Conservation (phyloP, 139 green algal species). For the Auxenochlorella protothecoides region DNA sequence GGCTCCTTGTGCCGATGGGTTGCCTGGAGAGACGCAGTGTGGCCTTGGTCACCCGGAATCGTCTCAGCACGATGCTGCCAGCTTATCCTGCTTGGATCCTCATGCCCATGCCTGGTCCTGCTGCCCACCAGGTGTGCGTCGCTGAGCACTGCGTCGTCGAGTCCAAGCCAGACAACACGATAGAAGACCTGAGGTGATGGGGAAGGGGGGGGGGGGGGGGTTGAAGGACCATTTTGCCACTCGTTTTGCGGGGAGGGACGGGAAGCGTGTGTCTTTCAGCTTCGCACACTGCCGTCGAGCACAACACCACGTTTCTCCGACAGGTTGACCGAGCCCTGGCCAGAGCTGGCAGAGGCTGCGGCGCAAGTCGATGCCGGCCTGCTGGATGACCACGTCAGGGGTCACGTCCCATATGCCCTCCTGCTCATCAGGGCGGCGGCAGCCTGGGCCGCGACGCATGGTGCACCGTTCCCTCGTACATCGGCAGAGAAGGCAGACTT, state of each 20-base stretch:
- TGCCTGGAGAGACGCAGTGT: no score
- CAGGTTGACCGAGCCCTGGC: conserved; percentile 76
- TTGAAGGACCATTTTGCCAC: no score
- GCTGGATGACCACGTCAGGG: conserved; percentile 67
- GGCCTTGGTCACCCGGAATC: no score
- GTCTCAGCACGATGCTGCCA: no score
- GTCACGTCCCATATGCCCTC: conserved; percentile 74
- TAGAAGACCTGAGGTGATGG: conserved; percentile 73
- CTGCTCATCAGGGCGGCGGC: conserved; percentile 53
- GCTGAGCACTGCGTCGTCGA: conserved; percentile 79
- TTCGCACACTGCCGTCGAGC: no score
- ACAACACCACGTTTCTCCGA: no score
- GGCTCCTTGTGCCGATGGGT: no score
- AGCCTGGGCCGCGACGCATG: conserved; percentile 38
- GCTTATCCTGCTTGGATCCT: no score
- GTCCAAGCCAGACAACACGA: conserved; percentile 76
- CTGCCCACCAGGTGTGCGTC: conserved; percentile 33
- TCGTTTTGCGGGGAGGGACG: no score
- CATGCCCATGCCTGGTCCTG: no score
- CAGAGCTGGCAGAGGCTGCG: conserved; percentile 53
- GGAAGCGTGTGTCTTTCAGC: no score
- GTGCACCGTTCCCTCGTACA: conserved; percentile 34
- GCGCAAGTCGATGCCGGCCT: conserved; percentile 46
- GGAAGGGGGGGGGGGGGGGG: no score
- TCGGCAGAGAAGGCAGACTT: conserved; percentile 51